Evolutionary conservation across 768 basidiomycete genomes (phyloP).

Genomic region (Kwoniella shandongensis): DNA sequence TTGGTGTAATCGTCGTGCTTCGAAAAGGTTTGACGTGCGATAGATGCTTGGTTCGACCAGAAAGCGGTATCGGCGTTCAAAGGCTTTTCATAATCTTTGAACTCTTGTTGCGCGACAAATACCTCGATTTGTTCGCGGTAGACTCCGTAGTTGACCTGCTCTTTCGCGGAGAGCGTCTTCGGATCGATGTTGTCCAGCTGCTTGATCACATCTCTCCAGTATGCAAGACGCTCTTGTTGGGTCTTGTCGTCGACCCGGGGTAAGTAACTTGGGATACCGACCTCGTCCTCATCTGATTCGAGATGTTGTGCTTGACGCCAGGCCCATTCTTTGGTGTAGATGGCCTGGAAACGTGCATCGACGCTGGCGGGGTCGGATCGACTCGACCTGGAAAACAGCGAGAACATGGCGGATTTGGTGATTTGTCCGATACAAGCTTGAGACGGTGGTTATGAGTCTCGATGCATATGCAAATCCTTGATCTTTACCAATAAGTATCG

Average conservation of each 20-base stretch:
- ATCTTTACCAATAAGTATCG: too few species aligned
- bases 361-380: background rate
- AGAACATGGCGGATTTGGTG: background rate
- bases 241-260: constrained; percentile 11
- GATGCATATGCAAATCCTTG: too few species aligned
- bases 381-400: background rate
- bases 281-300: constrained; percentile 11
- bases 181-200: constrained; percentile 17
- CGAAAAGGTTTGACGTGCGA: constrained; percentile 5
- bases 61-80: constrained; percentile 17
- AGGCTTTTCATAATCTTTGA: constrained; percentile 20
- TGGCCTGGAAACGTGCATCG: constrained; percentile 10
- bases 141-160: constrained; percentile 20
- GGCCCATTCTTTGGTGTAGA: constrained; percentile 15
- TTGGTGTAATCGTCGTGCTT: constrained; percentile 4
- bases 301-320: constrained; percentile 15
- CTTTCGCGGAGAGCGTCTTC: constrained; percentile 4
- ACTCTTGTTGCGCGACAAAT: constrained; percentile 3
- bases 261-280: background rate
- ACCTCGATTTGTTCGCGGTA: constrained; percentile 17
- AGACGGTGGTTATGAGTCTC: too few species aligned
- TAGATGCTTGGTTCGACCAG: constrained; percentile 14
- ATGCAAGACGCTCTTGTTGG: constrained; percentile 7
- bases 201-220: constrained; percentile 13
- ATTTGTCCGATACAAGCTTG: background rate